Evolutionary conservation across 1,284 basidiomycete species (phyloP).

Genomic region (Cryptococcus neoformans): DNA sequence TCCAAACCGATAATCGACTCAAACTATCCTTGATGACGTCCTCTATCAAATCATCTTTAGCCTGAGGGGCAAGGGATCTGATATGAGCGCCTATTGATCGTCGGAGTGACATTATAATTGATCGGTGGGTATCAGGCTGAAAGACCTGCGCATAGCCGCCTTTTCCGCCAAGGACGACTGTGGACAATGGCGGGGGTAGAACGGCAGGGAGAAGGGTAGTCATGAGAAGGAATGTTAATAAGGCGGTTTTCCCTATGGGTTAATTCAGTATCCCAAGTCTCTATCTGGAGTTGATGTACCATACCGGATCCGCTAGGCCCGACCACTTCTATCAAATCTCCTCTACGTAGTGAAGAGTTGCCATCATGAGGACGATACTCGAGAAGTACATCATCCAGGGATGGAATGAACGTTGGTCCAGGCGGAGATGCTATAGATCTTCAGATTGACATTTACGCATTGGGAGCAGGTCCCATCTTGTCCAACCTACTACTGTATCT

Average conservation of each 20-base stretch:
- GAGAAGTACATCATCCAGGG: conserved; percentile 35
- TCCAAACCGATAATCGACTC: conserved; percentile 22
- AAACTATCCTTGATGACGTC: conserved; percentile 12
- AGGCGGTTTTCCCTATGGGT: conserved; percentile 28
- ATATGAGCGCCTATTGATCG: conserved; percentile 30
- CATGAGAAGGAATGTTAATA: conserved; percentile 29
- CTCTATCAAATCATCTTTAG: conserved; percentile 7
- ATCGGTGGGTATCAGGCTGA: conserved; percentile 24
- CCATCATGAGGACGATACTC: conserved; percentile 27
- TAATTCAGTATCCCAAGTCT: not conserved
- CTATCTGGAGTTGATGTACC: conserved; percentile 6
- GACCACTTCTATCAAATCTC: conserved; percentile 45
- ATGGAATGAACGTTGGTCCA: conserved; percentile 41
- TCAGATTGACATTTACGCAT: not conserved
- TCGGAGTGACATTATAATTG: conserved; percentile 16
- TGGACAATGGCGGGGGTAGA: conserved; percentile 6
- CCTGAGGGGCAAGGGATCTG: not conserved
- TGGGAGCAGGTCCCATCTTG: not conserved
- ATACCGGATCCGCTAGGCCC: conserved; percentile 43
- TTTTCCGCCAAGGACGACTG: conserved; percentile 33
- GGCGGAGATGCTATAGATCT: conserved; percentile 32
- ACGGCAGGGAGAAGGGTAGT: conserved; percentile 34
- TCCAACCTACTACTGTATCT: conserved; percentile 31
- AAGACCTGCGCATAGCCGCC: conserved; percentile 26
- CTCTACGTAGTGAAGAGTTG: conserved; percentile 37